Percentiles rank a stretch among this genome's conserved stretches.
These are phyloP conservation scores for Berkeleyomyces rouxiae DNA, from an alignment of 2,329 filamentous ascomycete species.

Conservation along the genomic window DNA sequence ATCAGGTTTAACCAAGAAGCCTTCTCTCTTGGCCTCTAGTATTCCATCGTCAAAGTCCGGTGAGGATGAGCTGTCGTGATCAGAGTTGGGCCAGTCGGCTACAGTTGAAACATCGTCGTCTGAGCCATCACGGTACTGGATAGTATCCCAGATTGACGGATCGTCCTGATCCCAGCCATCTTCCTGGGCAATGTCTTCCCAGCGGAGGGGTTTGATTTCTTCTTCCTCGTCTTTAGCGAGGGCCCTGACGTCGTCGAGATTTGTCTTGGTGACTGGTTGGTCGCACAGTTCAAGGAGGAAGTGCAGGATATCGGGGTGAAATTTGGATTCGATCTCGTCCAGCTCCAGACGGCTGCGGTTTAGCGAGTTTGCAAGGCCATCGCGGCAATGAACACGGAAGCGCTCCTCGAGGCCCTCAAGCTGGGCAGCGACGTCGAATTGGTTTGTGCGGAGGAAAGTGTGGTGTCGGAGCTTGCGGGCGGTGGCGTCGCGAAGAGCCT, in stretches of 20 bases:
- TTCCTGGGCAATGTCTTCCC: constrained; percentile 63
- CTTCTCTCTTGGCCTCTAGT: constrained; percentile 15
- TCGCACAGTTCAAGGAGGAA: constrained; percentile 70
- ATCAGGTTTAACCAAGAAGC: constrained; percentile 23
- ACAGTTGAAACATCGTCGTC: constrained; percentile 28
- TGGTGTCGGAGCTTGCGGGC: constrained; percentile 31
- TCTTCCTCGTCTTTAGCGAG: constrained; percentile 25
- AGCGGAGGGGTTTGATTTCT: constrained; percentile 40
- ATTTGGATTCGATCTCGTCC: constrained; percentile 36
- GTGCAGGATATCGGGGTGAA: constrained; percentile 63
- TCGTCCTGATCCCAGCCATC: constrained; percentile 52
- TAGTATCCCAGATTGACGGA: constrained; percentile 51
- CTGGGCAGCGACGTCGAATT: constrained; percentile 51
- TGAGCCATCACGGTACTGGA: constrained; percentile 52
- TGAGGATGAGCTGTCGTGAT: constrained; percentile 22
- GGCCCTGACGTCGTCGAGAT: constrained; percentile 43
- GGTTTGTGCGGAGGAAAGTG: constrained; percentile 50
- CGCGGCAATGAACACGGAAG: constrained; percentile 63
- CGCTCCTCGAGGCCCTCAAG: constrained; percentile 69
- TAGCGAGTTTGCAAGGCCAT: constrained; percentile 61
- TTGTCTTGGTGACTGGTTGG: constrained; percentile 54
- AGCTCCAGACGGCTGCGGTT: constrained; percentile 42
- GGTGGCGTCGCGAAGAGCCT: constrained; percentile 14
- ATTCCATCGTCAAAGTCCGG: constrained; percentile 8
- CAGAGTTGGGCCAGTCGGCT: constrained; percentile 24